Base-by-base conservation (phyloP, 306 rosid species). In the Lagenaria siceraria region DNA sequence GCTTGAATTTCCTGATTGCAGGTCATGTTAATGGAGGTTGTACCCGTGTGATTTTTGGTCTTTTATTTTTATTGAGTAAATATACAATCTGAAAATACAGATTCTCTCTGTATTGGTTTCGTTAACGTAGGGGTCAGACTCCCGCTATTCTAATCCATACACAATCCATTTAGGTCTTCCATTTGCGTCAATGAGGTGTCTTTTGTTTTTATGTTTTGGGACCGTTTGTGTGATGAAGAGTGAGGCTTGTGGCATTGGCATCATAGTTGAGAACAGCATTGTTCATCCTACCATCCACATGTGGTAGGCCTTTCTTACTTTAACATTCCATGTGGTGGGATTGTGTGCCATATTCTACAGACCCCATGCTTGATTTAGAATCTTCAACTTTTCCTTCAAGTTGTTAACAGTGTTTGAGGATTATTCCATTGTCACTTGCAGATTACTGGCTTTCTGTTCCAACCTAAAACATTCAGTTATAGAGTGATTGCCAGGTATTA, bases 261-360 rank as follows among this genome's bases (percentile, higher is more conserved):
- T 69, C 74, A 68, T 69, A 40, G 53, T 42, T 69, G 75, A 69
- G 36, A 69, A 69, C 33, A 42, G 33, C 55, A 69, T 69, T 22
- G 53, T 43, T 46, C 76, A 71, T 69, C 35, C 77, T 11, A 55
- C 64, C 53, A 53, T 74, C 17, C 77, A 63, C 78, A 69, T 79
- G 81, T 79, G 77, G 64, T 58, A 79, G 77, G 75, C 58, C 81
- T 54, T 46, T 52, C 59, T 70, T 25, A 48, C 76, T 71, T 71
- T 8, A 25, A 48, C 76, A 71, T 48, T 71, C 40, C 76, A 71
- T 46, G 76, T 71, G 76, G 8, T 48, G 53, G 25, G 76, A 70
- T 27, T 71, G 42, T 71, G 15, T 48, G 40, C 40, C 59, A 25
- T 70, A 10, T 69, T 43, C 75, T 69, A 43, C 35, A 70, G 75